These are phyloP conservation scores for Trichosanthes cucumerina DNA, from an alignment of 306 rosid genomes.

Conservation along the genomic window DNA sequence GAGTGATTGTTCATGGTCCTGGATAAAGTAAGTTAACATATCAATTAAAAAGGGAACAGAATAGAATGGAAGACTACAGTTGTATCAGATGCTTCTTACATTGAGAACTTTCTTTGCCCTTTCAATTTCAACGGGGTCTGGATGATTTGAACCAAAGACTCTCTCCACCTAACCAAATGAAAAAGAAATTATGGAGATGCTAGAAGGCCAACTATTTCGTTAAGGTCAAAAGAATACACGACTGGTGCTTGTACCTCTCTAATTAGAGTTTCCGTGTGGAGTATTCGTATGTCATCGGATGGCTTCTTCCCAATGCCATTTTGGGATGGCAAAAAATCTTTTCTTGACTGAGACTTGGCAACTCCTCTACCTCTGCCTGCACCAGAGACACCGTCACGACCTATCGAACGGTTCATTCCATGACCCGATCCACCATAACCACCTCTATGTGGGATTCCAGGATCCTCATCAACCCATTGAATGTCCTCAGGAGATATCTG, in stretches of 20 bases:
- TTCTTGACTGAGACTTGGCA: slow-evolving; percentile 54
- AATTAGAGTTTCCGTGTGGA: slow-evolving; percentile 65
- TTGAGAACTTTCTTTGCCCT: slow-evolving; percentile 73
- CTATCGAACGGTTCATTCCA: slow-evolving; percentile 46
- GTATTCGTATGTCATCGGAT: slow-evolving; percentile 67
- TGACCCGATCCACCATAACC: slow-evolving; percentile 53
- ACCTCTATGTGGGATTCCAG: slow-evolving; percentile 56
- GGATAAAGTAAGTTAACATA: slow-evolving; percentile 18
- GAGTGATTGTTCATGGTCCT: slow-evolving; percentile 93
- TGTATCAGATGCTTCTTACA: slow-evolving; percentile 27
- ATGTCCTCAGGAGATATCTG: slow-evolving; percentile 84
- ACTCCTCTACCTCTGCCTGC: slow-evolving; percentile 82
- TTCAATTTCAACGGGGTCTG: slow-evolving; percentile 73
- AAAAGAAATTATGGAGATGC: not conserved
- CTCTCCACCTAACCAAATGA: slow-evolving; percentile 60
- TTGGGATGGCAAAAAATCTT: slow-evolving; percentile 57
- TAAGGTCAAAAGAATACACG: not conserved
- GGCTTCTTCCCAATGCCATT: slow-evolving; percentile 73
- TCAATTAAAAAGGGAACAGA: not conserved
- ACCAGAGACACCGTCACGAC: slow-evolving; percentile 47
- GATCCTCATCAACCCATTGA: slow-evolving; percentile 90
- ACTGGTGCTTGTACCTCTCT: slow-evolving; percentile 43
- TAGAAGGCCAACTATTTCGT: slow-evolving; percentile 12
- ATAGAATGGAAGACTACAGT: not conserved
- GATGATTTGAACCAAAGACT: slow-evolving; percentile 71